Conservation (phyloP, 1,284 basidiomycete genomes). For the Ustilago lituana region DNA sequence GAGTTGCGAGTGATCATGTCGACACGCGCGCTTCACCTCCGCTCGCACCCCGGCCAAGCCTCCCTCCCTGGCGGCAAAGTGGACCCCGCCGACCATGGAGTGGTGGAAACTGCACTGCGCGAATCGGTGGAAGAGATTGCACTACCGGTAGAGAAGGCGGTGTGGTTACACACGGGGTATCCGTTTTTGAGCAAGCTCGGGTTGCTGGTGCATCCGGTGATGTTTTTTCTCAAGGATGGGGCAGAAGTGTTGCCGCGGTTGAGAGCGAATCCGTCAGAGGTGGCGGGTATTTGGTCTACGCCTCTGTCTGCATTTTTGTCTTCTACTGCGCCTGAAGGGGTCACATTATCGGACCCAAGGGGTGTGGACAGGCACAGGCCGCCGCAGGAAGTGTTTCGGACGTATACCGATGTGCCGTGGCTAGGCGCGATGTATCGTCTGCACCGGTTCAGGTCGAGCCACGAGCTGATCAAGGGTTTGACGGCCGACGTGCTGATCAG, state of each 20-base stretch:
- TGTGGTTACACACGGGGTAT: slow-evolving; percentile 41
- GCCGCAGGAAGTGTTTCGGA: slow-evolving; percentile 39
- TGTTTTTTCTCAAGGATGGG: slow-evolving; percentile 32
- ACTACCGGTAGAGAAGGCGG: slow-evolving; percentile 5
- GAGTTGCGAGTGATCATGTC: slow-evolving; percentile 47
- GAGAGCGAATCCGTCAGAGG: slow-evolving; percentile 31
- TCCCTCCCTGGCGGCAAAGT: slow-evolving; percentile 52
- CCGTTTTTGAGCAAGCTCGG: slow-evolving; percentile 51
- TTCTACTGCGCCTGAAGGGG: background rate
- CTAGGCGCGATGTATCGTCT: slow-evolving; percentile 31
- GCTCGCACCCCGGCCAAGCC: slow-evolving; percentile 52
- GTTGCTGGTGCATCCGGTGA: slow-evolving; percentile 48
- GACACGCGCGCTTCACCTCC: slow-evolving; percentile 46
- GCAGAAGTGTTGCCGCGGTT: slow-evolving; percentile 12
- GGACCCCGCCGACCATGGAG: slow-evolving; percentile 20
- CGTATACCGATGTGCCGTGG: slow-evolving; percentile 53
- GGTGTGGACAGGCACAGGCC: slow-evolving; percentile 44
- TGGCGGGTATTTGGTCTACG: slow-evolving; percentile 42
- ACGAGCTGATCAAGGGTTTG: slow-evolving; percentile 50
- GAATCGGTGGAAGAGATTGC: slow-evolving; percentile 50
- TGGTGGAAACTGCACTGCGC: slow-evolving; percentile 43
- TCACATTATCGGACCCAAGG: slow-evolving; percentile 16
- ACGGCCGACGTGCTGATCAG: slow-evolving; percentile 49
- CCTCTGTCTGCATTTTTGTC: slow-evolving; percentile 30
- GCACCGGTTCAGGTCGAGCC: slow-evolving; percentile 37